Evolutionary conservation across 257 asterid species (phyloP).

Genomic region (Orobanche coerulescens): DNA sequence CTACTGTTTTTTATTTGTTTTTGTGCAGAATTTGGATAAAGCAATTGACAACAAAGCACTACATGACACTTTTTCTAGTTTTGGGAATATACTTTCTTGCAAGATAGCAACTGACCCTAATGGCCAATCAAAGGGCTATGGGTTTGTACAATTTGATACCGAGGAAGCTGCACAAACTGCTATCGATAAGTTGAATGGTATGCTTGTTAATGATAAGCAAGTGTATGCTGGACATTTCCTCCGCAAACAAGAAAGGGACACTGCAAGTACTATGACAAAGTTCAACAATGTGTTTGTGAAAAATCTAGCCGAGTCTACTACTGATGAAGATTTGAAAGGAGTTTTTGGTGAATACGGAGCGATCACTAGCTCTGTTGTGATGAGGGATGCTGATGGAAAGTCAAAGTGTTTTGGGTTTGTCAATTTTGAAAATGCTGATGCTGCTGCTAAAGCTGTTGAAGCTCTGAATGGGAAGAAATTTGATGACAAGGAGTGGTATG

Average conservation of each 20-base stretch:
- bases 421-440: constrained; percentile 62
- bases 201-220: constrained; percentile 63
- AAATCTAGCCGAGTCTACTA: constrained; percentile 46
- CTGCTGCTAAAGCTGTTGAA: constrained; percentile 65
- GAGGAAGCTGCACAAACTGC: constrained; percentile 55
- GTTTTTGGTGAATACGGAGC: constrained; percentile 48
- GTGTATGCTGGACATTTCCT: constrained; percentile 63
- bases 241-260: constrained; percentile 62
- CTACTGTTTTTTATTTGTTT: neutral
- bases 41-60: constrained; percentile 54
- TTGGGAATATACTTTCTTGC: constrained; percentile 70
- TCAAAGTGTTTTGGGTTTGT: constrained; percentile 62
- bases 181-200: constrained; percentile 58
- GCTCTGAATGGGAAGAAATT: constrained; percentile 51
- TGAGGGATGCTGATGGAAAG: constrained; percentile 69
- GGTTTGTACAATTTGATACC: constrained; percentile 54
- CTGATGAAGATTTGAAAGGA: constrained; percentile 51
- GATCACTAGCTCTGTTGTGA: constrained; percentile 62
- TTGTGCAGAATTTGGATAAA: constrained; percentile 49
- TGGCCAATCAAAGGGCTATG: constrained; percentile 65
- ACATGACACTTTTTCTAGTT: constrained; percentile 54
- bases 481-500: constrained; percentile 65
- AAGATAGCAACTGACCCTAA: constrained; percentile 52
- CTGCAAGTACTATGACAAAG: constrained; percentile 26
- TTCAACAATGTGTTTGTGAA: constrained; percentile 62